phyloP scores from a whole-genome alignment of 2,329 filamentous ascomycete species.

The Colletotrichum abscissum region DNA sequence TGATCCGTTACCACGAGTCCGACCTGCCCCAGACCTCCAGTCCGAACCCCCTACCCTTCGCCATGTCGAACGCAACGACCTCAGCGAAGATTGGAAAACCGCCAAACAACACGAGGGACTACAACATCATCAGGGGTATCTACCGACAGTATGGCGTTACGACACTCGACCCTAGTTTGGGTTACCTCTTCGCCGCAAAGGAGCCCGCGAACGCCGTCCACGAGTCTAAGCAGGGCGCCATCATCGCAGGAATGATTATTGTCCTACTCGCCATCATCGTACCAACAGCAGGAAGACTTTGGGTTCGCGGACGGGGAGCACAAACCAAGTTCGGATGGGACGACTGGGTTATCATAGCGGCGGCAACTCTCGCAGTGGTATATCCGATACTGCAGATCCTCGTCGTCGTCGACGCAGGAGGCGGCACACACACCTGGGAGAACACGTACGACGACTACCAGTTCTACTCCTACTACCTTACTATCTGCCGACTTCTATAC shows the following conservation, averaged over 20 bases:
- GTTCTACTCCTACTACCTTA: conserved; percentile 28
- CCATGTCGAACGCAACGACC: conserved; percentile 24
- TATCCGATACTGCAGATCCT: conserved; percentile 33
- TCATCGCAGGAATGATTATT: conserved; percentile 30
- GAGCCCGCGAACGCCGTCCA: conserved; percentile 20
- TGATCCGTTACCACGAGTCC: not conserved
- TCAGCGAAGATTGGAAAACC: conserved; percentile 29
- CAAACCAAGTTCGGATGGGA: conserved; percentile 28
- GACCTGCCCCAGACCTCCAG: not conserved
- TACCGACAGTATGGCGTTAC: conserved; percentile 31
- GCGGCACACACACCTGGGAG: conserved; percentile 32
- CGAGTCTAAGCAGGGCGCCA: conserved; percentile 30
- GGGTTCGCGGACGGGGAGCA: conserved; percentile 12
- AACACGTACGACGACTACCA: conserved; percentile 33
- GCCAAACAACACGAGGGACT: conserved; percentile 28
- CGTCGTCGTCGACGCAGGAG: conserved; percentile 31
- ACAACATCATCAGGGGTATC: conserved; percentile 30
- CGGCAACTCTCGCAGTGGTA: conserved; percentile 4
- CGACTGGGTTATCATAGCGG: conserved; percentile 14
- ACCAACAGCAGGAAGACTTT: conserved; percentile 16
- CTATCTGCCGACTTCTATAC: conserved; percentile 25
- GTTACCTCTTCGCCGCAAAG: conserved; percentile 24
- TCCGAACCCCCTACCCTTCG: not conserved
- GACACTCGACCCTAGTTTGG: conserved; percentile 21
- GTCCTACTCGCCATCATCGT: conserved; percentile 29